Evolutionary conservation across 169 alveolate genomes (phyloP).

Genomic region (Amoebophrya sp.): DNA sequence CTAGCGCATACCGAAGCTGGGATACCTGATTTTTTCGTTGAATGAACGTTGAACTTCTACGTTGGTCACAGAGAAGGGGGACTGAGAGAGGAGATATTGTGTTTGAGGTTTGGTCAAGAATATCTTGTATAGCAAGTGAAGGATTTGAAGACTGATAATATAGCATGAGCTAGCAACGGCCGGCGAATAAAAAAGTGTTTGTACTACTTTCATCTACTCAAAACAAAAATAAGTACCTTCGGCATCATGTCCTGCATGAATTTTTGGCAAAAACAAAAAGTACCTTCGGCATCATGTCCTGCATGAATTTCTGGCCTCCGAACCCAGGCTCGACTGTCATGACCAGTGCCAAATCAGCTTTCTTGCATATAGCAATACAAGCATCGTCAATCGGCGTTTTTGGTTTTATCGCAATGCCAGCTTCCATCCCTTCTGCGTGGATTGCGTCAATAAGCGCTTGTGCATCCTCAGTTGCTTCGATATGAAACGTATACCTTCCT

Average conservation of each 20-base stretch:
- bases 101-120: not conserved
- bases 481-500: slow-evolving; percentile 65
- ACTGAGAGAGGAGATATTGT: not conserved
- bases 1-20: not conserved
- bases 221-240: not conserved
- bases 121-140: not conserved
- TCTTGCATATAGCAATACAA: slow-evolving; percentile 41
- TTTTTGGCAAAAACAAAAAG: not conserved
- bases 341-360: slow-evolving; percentile 63
- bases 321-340: slow-evolving; percentile 89
- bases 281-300: slow-evolving; percentile 68
- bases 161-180: not conserved
- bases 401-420: slow-evolving; percentile 70
- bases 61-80: not conserved
- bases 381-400: slow-evolving; percentile 54
- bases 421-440: slow-evolving; percentile 55
- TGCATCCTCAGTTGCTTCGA: slow-evolving; percentile 53
- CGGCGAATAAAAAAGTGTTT: not conserved
- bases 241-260: not conserved
- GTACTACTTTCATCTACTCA: not conserved
- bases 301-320: slow-evolving; percentile 79
- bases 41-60: not conserved
- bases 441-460: slow-evolving; percentile 30
- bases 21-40: not conserved
- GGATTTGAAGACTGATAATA: not conserved